phyloP scores from a whole-genome alignment of 305 asterid species.

The Fraxinus platypoda region DNA sequence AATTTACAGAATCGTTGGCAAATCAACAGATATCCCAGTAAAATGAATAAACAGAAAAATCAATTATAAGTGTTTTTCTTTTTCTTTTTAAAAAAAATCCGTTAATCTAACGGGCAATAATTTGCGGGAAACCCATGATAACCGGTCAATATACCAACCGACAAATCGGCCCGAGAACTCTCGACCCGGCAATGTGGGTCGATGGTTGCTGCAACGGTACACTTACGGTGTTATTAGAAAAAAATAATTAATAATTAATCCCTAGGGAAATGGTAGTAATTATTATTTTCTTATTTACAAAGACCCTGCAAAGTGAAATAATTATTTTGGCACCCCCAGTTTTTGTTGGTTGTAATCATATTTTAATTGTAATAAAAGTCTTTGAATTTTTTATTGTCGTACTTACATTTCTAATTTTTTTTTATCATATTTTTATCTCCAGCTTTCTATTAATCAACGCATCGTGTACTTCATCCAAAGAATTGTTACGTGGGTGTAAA shows the following conservation, averaged over 20 bases:
- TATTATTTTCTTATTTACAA: neutral
- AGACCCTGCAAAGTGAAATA: no score
- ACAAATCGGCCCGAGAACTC: conserved; percentile 26
- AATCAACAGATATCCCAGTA: neutral
- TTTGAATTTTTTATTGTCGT: no score
- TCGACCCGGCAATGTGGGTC: conserved; percentile 27
- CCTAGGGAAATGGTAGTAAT: neutral
- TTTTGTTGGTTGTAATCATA: no score
- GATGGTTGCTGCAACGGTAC: conserved; percentile 19
- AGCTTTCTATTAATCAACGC: neutral
- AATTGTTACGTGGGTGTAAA: no score
- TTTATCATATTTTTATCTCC: neutral
- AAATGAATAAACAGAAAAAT: neutral
- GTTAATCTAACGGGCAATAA: conserved; percentile 22
- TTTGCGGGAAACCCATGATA: conserved; percentile 30
- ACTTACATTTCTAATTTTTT: neutral
- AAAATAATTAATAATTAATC: neutral
- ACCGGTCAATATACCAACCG: conserved; percentile 30
- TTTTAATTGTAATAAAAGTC: no score
- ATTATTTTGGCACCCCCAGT: neutral
- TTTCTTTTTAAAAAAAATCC: neutral
- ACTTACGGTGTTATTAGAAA: neutral
- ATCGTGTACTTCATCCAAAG: neutral
- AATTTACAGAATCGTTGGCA: neutral
- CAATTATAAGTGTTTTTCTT: neutral